A percentile compares a stretch with the other conserved stretches of the same genome.
phyloP scores from a whole-genome alignment of 2,329 filamentous ascomycete genomes.

The Thermomyces lanuginosus region DNA sequence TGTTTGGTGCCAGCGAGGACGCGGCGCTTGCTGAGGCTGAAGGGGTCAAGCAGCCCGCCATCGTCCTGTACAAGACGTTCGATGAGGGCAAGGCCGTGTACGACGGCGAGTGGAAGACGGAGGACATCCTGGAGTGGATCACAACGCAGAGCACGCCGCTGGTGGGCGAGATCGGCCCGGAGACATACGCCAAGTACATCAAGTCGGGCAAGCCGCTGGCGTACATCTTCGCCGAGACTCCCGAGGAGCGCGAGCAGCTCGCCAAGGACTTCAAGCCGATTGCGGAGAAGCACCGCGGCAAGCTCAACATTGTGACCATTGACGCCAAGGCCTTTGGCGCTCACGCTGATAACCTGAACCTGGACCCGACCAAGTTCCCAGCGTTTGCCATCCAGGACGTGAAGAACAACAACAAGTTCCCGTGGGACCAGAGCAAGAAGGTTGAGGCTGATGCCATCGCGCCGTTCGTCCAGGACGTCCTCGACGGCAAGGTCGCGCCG shows the following conservation, averaged over 20 bases:
- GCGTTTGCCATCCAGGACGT: constrained; percentile 96
- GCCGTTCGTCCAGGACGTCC: constrained; percentile 72
- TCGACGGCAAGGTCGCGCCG: constrained; percentile 74
- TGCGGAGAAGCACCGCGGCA: constrained; percentile 81
- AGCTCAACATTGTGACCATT: constrained; percentile 95
- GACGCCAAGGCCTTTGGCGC: constrained; percentile 88
- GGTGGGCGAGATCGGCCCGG: constrained; percentile 88
- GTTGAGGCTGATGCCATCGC: constrained; percentile 58
- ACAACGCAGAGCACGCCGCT: constrained; percentile 75
- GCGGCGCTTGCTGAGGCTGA: constrained; percentile 72
- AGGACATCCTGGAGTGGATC: constrained; percentile 66
- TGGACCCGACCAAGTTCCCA: constrained; percentile 87
- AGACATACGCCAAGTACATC: constrained; percentile 95
- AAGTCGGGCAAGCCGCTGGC: constrained; percentile 75
- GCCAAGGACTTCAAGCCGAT: constrained; percentile 64
- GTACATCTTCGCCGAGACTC: constrained; percentile 91
- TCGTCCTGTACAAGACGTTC: constrained; percentile 94
- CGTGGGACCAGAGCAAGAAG: constrained; percentile 69
- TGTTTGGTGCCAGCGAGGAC: constrained; percentile 80
- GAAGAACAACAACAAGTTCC: constrained; percentile 92
- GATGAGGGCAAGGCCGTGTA: constrained; percentile 89
- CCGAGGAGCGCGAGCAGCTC: constrained; percentile 72
- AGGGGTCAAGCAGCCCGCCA: constrained; percentile 67
- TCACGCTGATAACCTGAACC: constrained; percentile 92
- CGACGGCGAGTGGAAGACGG: constrained; percentile 63